Conservation (phyloP, 768 basidiomycete genomes). For the Leccinum disarticulatum region DNA sequence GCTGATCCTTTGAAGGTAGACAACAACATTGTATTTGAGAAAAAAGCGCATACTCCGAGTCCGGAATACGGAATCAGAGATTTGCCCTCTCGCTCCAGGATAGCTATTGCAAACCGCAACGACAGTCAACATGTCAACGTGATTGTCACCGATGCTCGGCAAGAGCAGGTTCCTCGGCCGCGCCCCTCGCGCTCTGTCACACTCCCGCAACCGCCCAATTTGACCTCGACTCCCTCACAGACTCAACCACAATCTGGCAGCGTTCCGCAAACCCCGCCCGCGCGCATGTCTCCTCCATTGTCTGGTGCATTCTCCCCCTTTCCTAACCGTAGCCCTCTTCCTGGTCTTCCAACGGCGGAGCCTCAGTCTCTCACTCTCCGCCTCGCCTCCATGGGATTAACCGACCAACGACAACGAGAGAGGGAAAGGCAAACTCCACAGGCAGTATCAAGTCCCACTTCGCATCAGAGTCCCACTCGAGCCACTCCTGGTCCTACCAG, state of each 20-base stretch:
- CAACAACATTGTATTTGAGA: slow-evolving; percentile 5
- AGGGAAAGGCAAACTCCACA: slow-evolving; percentile 14
- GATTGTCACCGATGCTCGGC: background rate
- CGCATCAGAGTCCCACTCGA: slow-evolving; percentile 17
- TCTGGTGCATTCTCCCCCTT: slow-evolving; percentile 9
- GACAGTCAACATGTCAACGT: slow-evolving; percentile 7
- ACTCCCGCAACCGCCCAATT: slow-evolving; percentile 23
- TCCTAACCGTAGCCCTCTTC: slow-evolving; percentile 5
- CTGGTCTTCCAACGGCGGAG: slow-evolving; percentile 6
- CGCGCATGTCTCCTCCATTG: slow-evolving; percentile 9
- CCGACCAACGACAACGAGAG: slow-evolving; percentile 22
- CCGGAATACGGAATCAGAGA: slow-evolving; percentile 47
- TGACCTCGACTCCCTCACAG: slow-evolving; percentile 1
- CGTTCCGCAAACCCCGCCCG: slow-evolving; percentile 10
- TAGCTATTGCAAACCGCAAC: slow-evolving; percentile 22
- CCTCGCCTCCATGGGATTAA: slow-evolving; percentile 30
- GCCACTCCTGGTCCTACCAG: slow-evolving; percentile 8
- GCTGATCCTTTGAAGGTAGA: slow-evolving; percentile 26
- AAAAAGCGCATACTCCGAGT: slow-evolving; percentile 21
- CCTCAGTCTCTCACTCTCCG: slow-evolving; percentile 34
- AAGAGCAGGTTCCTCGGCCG: slow-evolving; percentile 8
- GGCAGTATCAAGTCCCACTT: slow-evolving; percentile 1
- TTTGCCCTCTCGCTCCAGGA: slow-evolving; percentile 35
- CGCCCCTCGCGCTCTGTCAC: slow-evolving; percentile 20
- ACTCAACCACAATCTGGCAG: background rate